phyloP scores from a whole-genome alignment of 2,329 filamentous ascomycete species.

The Cryphonectria nitschkei region DNA sequence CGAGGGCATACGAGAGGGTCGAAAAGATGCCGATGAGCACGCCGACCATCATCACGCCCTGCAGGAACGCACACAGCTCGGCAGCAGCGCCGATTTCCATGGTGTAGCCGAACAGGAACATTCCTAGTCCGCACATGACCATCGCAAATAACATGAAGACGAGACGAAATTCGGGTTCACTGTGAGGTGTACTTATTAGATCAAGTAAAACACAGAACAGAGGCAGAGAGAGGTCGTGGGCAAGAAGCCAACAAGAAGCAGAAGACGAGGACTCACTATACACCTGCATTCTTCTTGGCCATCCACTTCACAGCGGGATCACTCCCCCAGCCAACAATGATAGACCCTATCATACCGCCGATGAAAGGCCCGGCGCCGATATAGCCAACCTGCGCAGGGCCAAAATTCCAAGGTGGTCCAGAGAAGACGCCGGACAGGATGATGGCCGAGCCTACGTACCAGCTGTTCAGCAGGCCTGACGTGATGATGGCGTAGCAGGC shows the following conservation, averaged over 20 bases:
- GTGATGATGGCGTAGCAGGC: slow-evolving; percentile 44
- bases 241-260: no score
- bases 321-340: slow-evolving; percentile 37
- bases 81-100: slow-evolving; percentile 31
- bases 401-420: slow-evolving; percentile 42
- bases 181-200: background rate
- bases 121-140: slow-evolving; percentile 36
- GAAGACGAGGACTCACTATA: slow-evolving; percentile 35
- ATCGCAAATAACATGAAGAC: slow-evolving; percentile 38
- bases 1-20: slow-evolving; percentile 41
- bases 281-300: slow-evolving; percentile 41
- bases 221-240: no score
- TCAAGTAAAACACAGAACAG: background rate
- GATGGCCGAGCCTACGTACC: slow-evolving; percentile 45
- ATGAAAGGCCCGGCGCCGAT: slow-evolving; percentile 44
- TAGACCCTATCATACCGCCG: slow-evolving; percentile 40
- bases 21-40: slow-evolving; percentile 38
- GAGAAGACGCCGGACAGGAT: slow-evolving; percentile 46
- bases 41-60: slow-evolving; percentile 34
- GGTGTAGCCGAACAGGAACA: slow-evolving; percentile 41
- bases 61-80: slow-evolving; percentile 40
- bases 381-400: slow-evolving; percentile 43
- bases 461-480: slow-evolving; percentile 40
- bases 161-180: slow-evolving; percentile 46
- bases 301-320: slow-evolving; percentile 44